Conservation (phyloP, 2,329 filamentous ascomycete genomes). For the Metarhizium robertsii region DNA sequence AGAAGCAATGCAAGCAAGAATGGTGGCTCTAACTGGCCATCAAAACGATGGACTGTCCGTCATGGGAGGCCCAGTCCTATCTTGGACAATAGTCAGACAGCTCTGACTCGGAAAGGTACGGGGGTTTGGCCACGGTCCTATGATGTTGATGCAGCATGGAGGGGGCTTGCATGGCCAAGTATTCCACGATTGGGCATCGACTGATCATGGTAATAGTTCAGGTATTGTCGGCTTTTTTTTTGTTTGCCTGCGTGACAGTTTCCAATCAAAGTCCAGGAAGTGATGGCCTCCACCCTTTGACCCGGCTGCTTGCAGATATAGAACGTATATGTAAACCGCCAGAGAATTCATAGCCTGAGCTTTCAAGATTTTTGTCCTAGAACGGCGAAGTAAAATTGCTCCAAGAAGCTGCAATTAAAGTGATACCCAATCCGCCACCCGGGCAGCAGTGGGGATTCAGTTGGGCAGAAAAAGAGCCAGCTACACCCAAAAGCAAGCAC, state of each 20-base stretch:
- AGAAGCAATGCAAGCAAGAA: not conserved
- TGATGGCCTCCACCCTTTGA: not conserved
- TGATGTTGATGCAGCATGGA: not conserved
- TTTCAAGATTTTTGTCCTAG: not conserved
- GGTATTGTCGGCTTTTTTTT: not conserved
- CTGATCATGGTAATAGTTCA: not conserved
- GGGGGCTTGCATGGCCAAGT: constrained; percentile 1
- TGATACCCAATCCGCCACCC: constrained; percentile 7
- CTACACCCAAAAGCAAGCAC: not conserved
- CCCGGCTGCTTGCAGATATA: not conserved
- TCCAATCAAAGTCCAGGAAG: not conserved
- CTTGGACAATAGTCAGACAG: not conserved
- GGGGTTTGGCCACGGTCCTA: not conserved
- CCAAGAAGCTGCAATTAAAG: not conserved
- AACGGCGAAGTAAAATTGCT: not conserved
- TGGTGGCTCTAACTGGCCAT: not conserved
- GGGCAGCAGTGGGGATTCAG: not conserved
- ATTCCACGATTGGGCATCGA: constrained; percentile 1
- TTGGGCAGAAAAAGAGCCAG: constrained; percentile 1
- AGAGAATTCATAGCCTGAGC: too few relatives aligned
- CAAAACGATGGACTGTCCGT: not conserved
- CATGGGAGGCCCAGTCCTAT: not conserved
- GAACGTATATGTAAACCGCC: not conserved
- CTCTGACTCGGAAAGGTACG: constrained; percentile 1
- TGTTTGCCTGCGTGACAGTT: not conserved